A percentile compares a stretch with the other conserved stretches of the same genome.
phyloP scores from a whole-genome alignment of 805 yeast genomes.

The Sugiyamaella lignohabitans region DNA sequence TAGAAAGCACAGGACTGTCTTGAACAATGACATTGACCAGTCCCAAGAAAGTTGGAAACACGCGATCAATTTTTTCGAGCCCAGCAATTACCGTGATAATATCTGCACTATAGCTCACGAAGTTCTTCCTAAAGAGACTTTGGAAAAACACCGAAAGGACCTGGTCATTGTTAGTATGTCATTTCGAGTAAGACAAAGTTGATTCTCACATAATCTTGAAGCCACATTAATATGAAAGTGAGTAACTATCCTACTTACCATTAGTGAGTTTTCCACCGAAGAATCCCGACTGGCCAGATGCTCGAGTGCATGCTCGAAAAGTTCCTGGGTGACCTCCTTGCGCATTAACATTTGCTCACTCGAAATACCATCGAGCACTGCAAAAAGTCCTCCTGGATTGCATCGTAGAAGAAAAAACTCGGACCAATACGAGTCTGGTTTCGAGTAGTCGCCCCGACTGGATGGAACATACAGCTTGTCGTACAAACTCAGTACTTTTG shows the following conservation, averaged over 20 bases:
- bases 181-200: no score
- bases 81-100: slow-evolving; percentile 32
- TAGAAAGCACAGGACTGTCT: slow-evolving; percentile 15
- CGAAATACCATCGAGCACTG: slow-evolving; percentile 20
- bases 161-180: no score
- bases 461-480: slow-evolving; percentile 25
- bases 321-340: slow-evolving; percentile 15
- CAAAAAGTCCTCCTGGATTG: slow-evolving; percentile 19
- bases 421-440: slow-evolving; percentile 21
- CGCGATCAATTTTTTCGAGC: slow-evolving; percentile 28
- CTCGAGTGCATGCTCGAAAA: slow-evolving; percentile 23
- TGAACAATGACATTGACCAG: slow-evolving; percentile 25
- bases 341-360: slow-evolving; percentile 20
- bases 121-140: slow-evolving; percentile 24
- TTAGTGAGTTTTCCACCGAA: slow-evolving; percentile 20
- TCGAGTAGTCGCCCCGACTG: slow-evolving; percentile 8
- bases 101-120: slow-evolving; percentile 27
- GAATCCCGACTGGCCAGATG: slow-evolving; percentile 17
- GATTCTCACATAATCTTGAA: no score
- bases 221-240: no score
- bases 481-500: slow-evolving; percentile 32
- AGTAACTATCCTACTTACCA: neutral
- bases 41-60: slow-evolving; percentile 27
- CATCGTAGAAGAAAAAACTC: slow-evolving; percentile 21
- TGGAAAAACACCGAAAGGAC: slow-evolving; percentile 26